Evolutionary conservation across 495 filamentous ascomycete genomes (phyloP).

Genomic region (Tuber indicum): DNA sequence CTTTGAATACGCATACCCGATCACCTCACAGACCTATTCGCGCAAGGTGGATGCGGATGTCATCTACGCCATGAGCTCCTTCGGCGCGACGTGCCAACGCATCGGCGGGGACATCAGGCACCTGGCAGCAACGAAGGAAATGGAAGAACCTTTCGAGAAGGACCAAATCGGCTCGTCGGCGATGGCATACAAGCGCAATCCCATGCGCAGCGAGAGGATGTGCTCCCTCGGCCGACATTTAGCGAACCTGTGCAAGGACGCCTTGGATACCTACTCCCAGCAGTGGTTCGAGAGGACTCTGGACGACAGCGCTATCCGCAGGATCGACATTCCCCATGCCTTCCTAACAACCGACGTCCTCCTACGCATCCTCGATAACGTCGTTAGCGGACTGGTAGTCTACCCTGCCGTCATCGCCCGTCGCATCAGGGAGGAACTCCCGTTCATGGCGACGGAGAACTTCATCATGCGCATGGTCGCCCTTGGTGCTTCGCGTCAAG

Average conservation of each 20-base stretch:
- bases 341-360: slow-evolving; percentile 80
- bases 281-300: slow-evolving; percentile 73
- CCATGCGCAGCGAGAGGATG: slow-evolving; percentile 82
- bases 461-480: slow-evolving; percentile 82
- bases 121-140: slow-evolving; percentile 69
- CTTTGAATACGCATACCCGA: slow-evolving; percentile 64
- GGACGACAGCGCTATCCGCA: slow-evolving; percentile 43
- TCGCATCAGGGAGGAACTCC: slow-evolving; percentile 69
- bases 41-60: slow-evolving; percentile 80
- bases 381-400: slow-evolving; percentile 73
- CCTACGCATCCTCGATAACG: slow-evolving; percentile 73
- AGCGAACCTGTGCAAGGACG: slow-evolving; percentile 58
- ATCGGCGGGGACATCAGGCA: slow-evolving; percentile 73
- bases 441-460: slow-evolving; percentile 81
- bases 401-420: slow-evolving; percentile 71
- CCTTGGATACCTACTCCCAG: slow-evolving; percentile 66
- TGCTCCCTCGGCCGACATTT: slow-evolving; percentile 68
- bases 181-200: slow-evolving; percentile 88
- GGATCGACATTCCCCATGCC: slow-evolving; percentile 63
- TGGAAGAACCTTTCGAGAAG: slow-evolving; percentile 90
- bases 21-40: slow-evolving; percentile 73
- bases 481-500: slow-evolving; percentile 71
- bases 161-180: slow-evolving; percentile 58
- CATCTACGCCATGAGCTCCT: slow-evolving; percentile 68
- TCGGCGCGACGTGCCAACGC: slow-evolving; percentile 74